Conservation (phyloP, 2,329 filamentous ascomycete genomes). For the Aureobasidium sp. region DNA sequence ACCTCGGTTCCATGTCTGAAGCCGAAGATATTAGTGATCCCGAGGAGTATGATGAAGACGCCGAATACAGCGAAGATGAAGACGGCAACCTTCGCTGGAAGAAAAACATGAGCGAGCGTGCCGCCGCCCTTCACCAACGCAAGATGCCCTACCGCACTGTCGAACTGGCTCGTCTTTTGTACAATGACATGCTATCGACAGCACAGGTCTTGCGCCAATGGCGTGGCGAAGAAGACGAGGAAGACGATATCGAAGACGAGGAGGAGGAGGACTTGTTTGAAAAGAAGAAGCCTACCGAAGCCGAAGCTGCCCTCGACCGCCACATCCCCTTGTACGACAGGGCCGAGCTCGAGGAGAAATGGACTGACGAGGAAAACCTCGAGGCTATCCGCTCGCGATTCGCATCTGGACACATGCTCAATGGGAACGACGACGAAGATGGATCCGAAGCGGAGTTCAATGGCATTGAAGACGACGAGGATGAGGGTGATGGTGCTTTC, state of each 20-base stretch:
- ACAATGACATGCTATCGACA: slow-evolving; percentile 70
- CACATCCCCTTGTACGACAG: slow-evolving; percentile 74
- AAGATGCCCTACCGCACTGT: slow-evolving; percentile 66
- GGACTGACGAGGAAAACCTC: slow-evolving; percentile 70
- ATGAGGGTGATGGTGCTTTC: slow-evolving; percentile 72
- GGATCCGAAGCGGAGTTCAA: slow-evolving; percentile 43
- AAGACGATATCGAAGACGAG: slow-evolving; percentile 47
- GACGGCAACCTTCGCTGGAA: slow-evolving; percentile 78
- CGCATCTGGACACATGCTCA: slow-evolving; percentile 52
- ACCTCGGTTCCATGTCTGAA: slow-evolving; percentile 77
- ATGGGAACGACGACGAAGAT: slow-evolving; percentile 44
- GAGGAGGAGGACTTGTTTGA: slow-evolving; percentile 60
- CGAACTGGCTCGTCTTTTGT: slow-evolving; percentile 81
- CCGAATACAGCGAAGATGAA: slow-evolving; percentile 48
- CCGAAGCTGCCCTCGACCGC: slow-evolving; percentile 57
- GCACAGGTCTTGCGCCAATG: slow-evolving; percentile 69
- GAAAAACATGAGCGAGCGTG: slow-evolving; percentile 69
- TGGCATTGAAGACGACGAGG: slow-evolving; percentile 44
- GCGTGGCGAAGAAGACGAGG: slow-evolving; percentile 56
- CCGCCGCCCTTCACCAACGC: slow-evolving; percentile 60
- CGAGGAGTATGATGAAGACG: slow-evolving; percentile 22
- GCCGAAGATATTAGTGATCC: slow-evolving; percentile 34
- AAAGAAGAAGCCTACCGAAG: slow-evolving; percentile 42
- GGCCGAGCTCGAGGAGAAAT: slow-evolving; percentile 71
- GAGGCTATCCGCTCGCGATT: slow-evolving; percentile 68